A percentile compares a stretch with the other conserved stretches of the same genome.
phyloP scores from a whole-genome alignment of 495 filamentous ascomycete genomes.

The Lepraria neglecta region DNA sequence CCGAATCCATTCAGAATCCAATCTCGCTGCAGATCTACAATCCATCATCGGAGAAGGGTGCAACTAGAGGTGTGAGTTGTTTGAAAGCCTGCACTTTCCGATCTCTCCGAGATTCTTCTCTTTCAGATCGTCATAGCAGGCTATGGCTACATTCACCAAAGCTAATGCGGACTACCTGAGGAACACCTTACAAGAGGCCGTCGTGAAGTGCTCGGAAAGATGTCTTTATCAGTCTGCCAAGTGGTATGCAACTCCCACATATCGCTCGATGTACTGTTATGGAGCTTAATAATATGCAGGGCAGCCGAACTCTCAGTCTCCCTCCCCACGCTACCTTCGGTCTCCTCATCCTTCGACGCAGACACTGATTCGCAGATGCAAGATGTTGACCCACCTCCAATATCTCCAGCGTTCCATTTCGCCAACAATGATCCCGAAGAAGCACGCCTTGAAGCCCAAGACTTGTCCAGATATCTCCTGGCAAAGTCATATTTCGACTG shows the following conservation, averaged over 20 bases:
- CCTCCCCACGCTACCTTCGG: slow-evolving; percentile 43
- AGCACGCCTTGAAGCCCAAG: slow-evolving; percentile 68
- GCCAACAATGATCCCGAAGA: slow-evolving; percentile 57
- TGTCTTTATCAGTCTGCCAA: slow-evolving; percentile 96
- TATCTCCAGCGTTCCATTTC: slow-evolving; percentile 41
- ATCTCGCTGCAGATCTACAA: background rate
- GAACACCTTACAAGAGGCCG: slow-evolving; percentile 69
- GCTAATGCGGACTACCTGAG: slow-evolving; percentile 42
- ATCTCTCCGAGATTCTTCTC: too few relatives aligned
- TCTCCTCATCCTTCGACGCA: slow-evolving; percentile 42
- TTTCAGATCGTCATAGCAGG: too few relatives aligned
- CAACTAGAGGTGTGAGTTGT: too few relatives aligned
- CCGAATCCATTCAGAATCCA: background rate
- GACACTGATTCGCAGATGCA: slow-evolving; percentile 56
- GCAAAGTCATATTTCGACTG: slow-evolving; percentile 96
- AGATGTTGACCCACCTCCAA: slow-evolving; percentile 35
- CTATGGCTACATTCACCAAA: slow-evolving; percentile 30
- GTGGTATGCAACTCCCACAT: slow-evolving; percentile 56
- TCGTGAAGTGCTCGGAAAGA: slow-evolving; percentile 85
- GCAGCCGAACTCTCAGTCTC: slow-evolving; percentile 89
- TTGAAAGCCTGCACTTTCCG: too few relatives aligned
- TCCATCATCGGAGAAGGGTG: too few relatives aligned
- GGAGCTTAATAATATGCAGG: slow-evolving; percentile 45
- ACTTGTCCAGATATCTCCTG: slow-evolving; percentile 76
- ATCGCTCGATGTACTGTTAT: background rate